A percentile compares a stretch with the other conserved stretches of the same genome.
Evolutionary conservation across 2,329 filamentous ascomycete genomes (phyloP).

Genomic region (Lizonia empirigonia): DNA sequence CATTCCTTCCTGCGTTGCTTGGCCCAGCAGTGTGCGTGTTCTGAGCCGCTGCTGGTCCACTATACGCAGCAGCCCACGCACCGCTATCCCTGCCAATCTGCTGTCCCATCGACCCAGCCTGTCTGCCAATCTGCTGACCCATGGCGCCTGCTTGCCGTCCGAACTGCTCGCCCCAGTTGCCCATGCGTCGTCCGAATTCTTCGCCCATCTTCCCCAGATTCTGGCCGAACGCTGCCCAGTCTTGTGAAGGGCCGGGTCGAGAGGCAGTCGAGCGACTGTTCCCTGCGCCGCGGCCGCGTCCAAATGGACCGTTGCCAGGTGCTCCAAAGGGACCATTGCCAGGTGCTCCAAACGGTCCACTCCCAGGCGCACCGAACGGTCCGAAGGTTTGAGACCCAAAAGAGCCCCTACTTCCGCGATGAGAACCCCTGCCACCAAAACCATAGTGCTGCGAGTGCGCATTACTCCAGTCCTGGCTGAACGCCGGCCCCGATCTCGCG

Average conservation of each 20-base stretch:
- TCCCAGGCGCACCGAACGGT: constrained; percentile 15
- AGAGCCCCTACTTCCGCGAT: constrained; percentile 21
- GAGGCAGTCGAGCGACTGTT: no score
- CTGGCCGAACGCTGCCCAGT: constrained; percentile 24
- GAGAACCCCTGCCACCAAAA: background rate
- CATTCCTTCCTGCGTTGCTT: constrained; percentile 7
- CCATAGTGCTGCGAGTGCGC: no score
- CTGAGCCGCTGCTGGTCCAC: background rate
- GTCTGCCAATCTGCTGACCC: constrained; percentile 26
- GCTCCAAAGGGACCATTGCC: constrained; percentile 12
- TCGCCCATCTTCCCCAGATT: constrained; percentile 39
- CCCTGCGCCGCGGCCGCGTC: constrained; percentile 1
- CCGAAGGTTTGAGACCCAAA: constrained; percentile 19
- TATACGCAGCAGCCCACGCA: constrained; percentile 5
- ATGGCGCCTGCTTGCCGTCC: constrained; percentile 32
- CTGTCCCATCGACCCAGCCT: constrained; percentile 21
- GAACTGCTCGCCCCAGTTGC: constrained; percentile 38
- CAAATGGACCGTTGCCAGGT: background rate
- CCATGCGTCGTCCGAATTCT: constrained; percentile 41
- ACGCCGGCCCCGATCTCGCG: no score
- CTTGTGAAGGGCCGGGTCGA: constrained; percentile 15
- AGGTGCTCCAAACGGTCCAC: constrained; percentile 16
- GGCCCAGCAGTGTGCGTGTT: constrained; percentile 6
- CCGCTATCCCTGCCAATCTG: constrained; percentile 15
- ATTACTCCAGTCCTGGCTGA: no score